phyloP scores from a whole-genome alignment of 1,284 basidiomycete species.

The Fistulina hepatica region DNA sequence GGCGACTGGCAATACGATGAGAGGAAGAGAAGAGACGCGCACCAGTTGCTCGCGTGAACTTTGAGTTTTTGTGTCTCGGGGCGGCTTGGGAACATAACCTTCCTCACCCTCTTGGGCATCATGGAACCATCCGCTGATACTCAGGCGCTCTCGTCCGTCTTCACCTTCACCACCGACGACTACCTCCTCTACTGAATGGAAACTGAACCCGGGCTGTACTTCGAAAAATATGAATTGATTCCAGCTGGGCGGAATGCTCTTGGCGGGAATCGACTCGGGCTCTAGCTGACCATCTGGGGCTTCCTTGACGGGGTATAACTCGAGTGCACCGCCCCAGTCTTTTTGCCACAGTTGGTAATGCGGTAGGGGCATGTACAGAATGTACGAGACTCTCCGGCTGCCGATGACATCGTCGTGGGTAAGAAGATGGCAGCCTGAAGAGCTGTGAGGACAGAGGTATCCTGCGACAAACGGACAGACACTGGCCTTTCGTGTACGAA shows the following conservation, averaged over 20 bases:
- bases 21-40: conserved; percentile 23
- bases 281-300: conserved; percentile 44
- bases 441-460: not conserved
- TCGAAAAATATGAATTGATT: conserved; percentile 97
- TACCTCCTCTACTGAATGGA: conserved; percentile 97
- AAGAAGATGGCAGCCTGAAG: conserved; percentile 81
- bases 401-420: conserved; percentile 99
- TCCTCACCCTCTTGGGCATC: conserved; percentile 85
- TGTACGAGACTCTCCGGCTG: conserved; percentile 89
- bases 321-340: conserved; percentile 90
- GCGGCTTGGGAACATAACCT: conserved; percentile 54
- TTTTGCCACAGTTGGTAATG: conserved; percentile 54
- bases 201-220: conserved; percentile 82
- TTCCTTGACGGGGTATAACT: conserved; percentile 72
- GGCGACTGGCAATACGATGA: not conserved
- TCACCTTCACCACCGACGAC: conserved; percentile 62
- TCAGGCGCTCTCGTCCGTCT: conserved; percentile 65
- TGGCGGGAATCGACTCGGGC: conserved; percentile 50
- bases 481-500: conserved; percentile 51
- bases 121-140: conserved; percentile 97
- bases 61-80: conserved; percentile 33
- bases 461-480: not conserved
- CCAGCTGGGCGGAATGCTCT: conserved; percentile 75
- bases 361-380: conserved; percentile 93
- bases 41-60: conserved; percentile 77